phyloP scores from a whole-genome alignment of 768 basidiomycete genomes.

The Lactarius sanguifluus region DNA sequence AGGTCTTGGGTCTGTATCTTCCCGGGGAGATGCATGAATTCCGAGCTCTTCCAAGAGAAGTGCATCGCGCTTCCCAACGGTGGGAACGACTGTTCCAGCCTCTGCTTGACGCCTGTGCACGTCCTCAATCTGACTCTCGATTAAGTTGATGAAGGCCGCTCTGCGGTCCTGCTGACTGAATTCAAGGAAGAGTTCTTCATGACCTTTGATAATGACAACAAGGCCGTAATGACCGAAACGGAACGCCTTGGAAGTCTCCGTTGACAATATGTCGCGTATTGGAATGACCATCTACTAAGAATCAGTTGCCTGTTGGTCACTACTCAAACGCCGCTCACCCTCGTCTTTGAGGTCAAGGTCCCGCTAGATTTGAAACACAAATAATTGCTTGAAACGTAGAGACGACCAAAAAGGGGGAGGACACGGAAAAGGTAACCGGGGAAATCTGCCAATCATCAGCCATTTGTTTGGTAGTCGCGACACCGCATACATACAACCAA shows the following conservation, averaged over 20 bases:
- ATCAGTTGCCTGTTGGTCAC: constrained; percentile 11
- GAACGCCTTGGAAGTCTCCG: constrained; percentile 82
- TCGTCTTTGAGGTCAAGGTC: constrained; percentile 73
- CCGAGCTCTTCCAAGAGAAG: constrained; percentile 86
- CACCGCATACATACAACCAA: constrained; percentile 70
- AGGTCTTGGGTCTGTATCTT: constrained; percentile 46
- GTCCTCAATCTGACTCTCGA: constrained; percentile 82
- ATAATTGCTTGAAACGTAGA: constrained; percentile 89
- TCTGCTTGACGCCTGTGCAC: constrained; percentile 49
- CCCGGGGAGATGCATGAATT: constrained; percentile 41
- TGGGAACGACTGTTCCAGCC: constrained; percentile 46
- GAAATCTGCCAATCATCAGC: constrained; percentile 58
- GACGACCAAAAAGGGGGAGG: constrained; percentile 82
- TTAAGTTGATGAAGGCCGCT: constrained; percentile 67
- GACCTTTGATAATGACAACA: constrained; percentile 87
- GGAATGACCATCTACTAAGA: constrained; percentile 86
- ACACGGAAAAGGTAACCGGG: constrained; percentile 88
- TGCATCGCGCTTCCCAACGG: constrained; percentile 63
- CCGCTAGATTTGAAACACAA: constrained; percentile 95
- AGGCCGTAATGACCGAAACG: constrained; percentile 90
- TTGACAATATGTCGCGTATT: constrained; percentile 80
- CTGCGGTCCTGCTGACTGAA: constrained; percentile 81
- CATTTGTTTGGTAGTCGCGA: constrained; percentile 5
- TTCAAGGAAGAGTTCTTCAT: constrained; percentile 98
- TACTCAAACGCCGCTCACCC: constrained; percentile 49